Percentiles rank a stretch among this genome's conserved stretches.
Evolutionary conservation across 2,329 filamentous ascomycete genomes (phyloP).

Genomic region (Aureobasidium sp.): DNA sequence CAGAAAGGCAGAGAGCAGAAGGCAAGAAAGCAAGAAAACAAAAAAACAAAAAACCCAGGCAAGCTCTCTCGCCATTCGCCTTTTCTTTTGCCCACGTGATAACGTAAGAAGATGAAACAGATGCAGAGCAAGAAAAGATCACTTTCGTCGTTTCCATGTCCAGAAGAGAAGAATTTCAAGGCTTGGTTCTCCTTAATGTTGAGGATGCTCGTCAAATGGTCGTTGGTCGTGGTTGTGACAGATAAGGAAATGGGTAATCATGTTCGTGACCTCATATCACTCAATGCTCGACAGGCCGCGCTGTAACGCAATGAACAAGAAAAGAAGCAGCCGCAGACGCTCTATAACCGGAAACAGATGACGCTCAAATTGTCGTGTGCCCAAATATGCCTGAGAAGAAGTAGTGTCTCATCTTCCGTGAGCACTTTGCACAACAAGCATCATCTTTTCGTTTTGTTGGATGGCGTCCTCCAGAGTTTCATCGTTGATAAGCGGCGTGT

Average conservation of each 20-base stretch:
- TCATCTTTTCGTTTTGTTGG: constrained; percentile 12
- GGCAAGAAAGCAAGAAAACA: not conserved
- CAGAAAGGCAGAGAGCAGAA: not conserved
- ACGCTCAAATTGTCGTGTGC: not conserved
- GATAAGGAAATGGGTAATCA: not conserved
- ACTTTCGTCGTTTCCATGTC: not conserved
- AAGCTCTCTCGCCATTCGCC: not conserved
- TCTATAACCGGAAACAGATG: not conserved
- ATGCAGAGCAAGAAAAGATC: not conserved
- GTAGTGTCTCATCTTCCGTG: not conserved
- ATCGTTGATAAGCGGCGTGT: not conserved
- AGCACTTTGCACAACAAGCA: constrained; percentile 8
- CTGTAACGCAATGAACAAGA: not conserved
- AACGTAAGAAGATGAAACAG: not conserved
- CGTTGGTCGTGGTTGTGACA: not conserved
- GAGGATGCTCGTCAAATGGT: not conserved
- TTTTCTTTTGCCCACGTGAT: not conserved
- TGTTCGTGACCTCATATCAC: not conserved
- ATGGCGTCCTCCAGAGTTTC: constrained; percentile 8
- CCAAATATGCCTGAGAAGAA: not conserved
- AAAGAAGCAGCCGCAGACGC: not conserved
- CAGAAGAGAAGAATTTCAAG: not conserved
- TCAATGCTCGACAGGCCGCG: not conserved
- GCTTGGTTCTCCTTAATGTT: not conserved
- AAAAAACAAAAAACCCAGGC: not conserved